phyloP scores from a whole-genome alignment of 2,329 filamentous ascomycete species.

The Stagonosporopsis rhizophila region DNA sequence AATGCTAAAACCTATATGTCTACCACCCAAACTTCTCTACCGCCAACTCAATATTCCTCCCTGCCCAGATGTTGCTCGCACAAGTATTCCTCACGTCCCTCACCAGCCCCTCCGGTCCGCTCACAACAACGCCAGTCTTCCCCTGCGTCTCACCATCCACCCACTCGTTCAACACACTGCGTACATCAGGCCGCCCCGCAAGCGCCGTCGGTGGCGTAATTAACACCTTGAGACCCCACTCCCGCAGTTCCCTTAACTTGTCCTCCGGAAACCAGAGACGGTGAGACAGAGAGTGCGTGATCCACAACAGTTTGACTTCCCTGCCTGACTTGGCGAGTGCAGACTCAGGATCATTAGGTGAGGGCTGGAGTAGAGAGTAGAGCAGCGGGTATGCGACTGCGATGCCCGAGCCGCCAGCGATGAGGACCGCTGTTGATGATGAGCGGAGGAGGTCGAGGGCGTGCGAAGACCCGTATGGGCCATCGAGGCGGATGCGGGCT shows the following conservation, averaged over 20 bases:
- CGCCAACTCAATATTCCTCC: slow-evolving; percentile 59
- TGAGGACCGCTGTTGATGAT: slow-evolving; percentile 59
- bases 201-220: slow-evolving; percentile 63
- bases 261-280: slow-evolving; percentile 61
- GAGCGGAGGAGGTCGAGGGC: slow-evolving; percentile 62
- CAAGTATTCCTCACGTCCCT: slow-evolving; percentile 66
- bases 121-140: slow-evolving; percentile 63
- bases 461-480: slow-evolving; percentile 68
- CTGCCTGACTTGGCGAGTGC: slow-evolving; percentile 23
- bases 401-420: slow-evolving; percentile 71
- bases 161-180: slow-evolving; percentile 51
- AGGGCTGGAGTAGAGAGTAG: slow-evolving; percentile 56
- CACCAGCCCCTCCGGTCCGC: slow-evolving; percentile 69
- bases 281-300: slow-evolving; percentile 63
- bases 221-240: slow-evolving; percentile 60
- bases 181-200: slow-evolving; percentile 62
- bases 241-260: slow-evolving; percentile 58
- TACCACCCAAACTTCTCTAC: slow-evolving; percentile 74
- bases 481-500: slow-evolving; percentile 64
- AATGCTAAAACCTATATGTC: not conserved
- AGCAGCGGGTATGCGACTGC: slow-evolving; percentile 69
- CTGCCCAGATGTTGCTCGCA: slow-evolving; percentile 57
- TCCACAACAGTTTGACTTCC: slow-evolving; percentile 64
- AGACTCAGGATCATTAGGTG: slow-evolving; percentile 1
- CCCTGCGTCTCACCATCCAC: slow-evolving; percentile 37